These are phyloP conservation scores for Pyracantha coccinea DNA, from an alignment of 331 rosid species.

Conservation along the genomic window DNA sequence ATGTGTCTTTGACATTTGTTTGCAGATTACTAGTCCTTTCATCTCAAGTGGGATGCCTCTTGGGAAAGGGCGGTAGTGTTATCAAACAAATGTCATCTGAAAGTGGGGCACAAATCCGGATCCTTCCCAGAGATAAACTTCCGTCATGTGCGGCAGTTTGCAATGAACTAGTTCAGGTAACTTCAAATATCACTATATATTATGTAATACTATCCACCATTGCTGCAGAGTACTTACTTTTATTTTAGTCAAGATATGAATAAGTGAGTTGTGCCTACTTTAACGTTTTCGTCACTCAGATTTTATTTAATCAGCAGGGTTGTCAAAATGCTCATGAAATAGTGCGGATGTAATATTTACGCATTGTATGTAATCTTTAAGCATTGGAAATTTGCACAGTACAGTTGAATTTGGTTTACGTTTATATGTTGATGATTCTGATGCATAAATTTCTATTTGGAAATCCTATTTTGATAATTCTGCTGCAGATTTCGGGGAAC, in stretches of 20 bases:
- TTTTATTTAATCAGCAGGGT: not conserved
- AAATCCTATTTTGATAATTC: slow-evolving; percentile 1
- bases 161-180: slow-evolving; percentile 90
- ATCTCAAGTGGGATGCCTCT: slow-evolving; percentile 76
- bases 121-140: slow-evolving; percentile 80
- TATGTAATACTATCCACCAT: not conserved
- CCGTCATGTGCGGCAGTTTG: slow-evolving; percentile 54
- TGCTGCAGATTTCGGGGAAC: slow-evolving; percentile 70
- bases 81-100: slow-evolving; percentile 78
- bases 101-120: slow-evolving; percentile 87
- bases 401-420: not conserved
- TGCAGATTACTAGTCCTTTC: slow-evolving; percentile 70
- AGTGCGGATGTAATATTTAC: not conserved
- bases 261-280: not conserved
- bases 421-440: not conserved
- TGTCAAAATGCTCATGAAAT: not conserved
- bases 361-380: not conserved
- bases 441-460: slow-evolving; percentile 24
- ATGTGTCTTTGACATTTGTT: slow-evolving; percentile 27
- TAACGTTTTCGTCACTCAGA: too few relatives aligned
- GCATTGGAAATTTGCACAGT: not conserved
- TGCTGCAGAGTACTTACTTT: not conserved
- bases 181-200: not conserved
- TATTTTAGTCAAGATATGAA: too few relatives aligned
- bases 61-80: slow-evolving; percentile 92